These are phyloP conservation scores for Nitzschia putrida DNA, from an alignment of 108 stramenopile species.

Conservation along the genomic window DNA sequence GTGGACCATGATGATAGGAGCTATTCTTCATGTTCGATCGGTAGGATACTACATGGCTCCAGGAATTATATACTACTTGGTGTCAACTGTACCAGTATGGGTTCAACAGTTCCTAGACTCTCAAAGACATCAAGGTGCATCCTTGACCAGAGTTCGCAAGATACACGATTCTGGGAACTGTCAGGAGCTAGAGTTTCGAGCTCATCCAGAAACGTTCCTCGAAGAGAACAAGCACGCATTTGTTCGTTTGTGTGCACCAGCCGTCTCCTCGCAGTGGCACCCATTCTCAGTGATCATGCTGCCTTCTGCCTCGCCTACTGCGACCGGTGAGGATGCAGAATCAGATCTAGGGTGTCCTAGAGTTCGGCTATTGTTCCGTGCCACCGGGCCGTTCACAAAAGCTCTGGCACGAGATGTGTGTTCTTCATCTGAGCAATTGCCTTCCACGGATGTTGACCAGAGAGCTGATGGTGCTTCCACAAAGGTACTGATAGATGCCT, in stretches of 20 bases:
- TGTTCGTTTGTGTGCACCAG: slow-evolving; percentile 4
- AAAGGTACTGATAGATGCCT: slow-evolving; percentile 7
- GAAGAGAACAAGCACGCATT: background rate
- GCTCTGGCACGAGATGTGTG: background rate
- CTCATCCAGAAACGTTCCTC: background rate
- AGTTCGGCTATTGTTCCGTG: slow-evolving; percentile 4
- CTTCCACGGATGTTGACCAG: no score
- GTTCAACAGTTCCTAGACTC: slow-evolving; percentile 6
- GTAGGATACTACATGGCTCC: slow-evolving; percentile 44
- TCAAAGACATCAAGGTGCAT: background rate
- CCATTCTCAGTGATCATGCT: slow-evolving; percentile 8
- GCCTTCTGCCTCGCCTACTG: background rate
- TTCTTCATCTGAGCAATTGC: no score
- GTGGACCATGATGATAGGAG: slow-evolving; percentile 27
- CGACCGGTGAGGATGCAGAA: background rate
- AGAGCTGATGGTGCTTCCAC: background rate
- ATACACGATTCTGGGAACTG: slow-evolving; percentile 19
- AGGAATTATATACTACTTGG: slow-evolving; percentile 44
- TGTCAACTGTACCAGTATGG: slow-evolving; percentile 30
- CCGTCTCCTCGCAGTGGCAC: slow-evolving; percentile 8
- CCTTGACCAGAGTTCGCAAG: background rate
- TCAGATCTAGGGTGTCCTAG: background rate
- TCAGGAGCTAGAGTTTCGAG: background rate
- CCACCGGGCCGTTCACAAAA: slow-evolving; percentile 9
- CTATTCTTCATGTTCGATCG: slow-evolving; percentile 43